phyloP scores from a whole-genome alignment of 2,329 filamentous ascomycete genomes.

The Trichoderma cornu-damae region DNA sequence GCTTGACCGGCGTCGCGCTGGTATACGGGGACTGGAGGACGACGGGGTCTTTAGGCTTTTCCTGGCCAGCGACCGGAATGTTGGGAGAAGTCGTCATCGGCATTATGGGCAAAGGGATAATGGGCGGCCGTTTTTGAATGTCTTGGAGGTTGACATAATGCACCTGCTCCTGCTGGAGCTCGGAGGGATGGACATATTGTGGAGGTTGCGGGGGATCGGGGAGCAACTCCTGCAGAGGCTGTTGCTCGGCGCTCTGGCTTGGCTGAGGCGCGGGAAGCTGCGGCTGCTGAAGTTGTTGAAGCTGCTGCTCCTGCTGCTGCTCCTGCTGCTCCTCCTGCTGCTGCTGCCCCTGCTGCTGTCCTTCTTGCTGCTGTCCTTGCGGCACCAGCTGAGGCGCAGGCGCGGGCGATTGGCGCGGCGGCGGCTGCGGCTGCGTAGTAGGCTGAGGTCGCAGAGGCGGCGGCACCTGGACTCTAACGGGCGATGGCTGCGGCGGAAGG shows the following conservation, averaged over 20 bases:
- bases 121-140: slow-evolving; percentile 32
- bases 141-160: slow-evolving; percentile 38
- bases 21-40: slow-evolving; percentile 7
- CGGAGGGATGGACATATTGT: slow-evolving; percentile 21
- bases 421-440: slow-evolving; percentile 18
- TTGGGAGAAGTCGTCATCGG: slow-evolving; percentile 22
- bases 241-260: neutral
- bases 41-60: slow-evolving; percentile 16
- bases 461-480: slow-evolving; percentile 20
- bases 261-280: neutral
- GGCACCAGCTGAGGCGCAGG: slow-evolving; percentile 9
- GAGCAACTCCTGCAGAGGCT: slow-evolving; percentile 6
- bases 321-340: slow-evolving; percentile 21
- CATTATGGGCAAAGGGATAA: slow-evolving; percentile 25
- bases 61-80: neutral
- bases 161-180: slow-evolving; percentile 24
- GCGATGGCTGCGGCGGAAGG: slow-evolving; percentile 12
- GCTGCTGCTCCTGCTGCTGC: slow-evolving; percentile 25
- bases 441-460: slow-evolving; percentile 20
- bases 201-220: slow-evolving; percentile 21
- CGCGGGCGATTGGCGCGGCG: neutral
- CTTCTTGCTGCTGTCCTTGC: slow-evolving; percentile 3
- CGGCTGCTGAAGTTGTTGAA: slow-evolving; percentile 22
- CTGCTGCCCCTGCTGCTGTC: slow-evolving; percentile 18
- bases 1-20: slow-evolving; percentile 14